Conservation (phyloP, 2,329 filamentous ascomycete genomes). For the Aspergillus hiratsukae region DNA sequence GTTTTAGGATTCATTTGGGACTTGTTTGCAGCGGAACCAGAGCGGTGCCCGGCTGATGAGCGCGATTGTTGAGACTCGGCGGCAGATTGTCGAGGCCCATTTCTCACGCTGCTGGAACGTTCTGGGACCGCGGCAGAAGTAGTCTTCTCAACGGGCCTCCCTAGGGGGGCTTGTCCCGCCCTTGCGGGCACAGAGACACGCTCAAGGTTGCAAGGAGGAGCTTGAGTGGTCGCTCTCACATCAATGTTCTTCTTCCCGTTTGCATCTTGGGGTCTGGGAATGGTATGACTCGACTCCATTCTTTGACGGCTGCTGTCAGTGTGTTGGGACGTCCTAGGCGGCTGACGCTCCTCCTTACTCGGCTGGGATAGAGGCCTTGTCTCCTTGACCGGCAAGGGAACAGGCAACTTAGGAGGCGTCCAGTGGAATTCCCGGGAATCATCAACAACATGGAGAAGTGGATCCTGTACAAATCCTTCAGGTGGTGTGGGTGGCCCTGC, state of each 20-base stretch:
- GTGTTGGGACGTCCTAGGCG: background rate
- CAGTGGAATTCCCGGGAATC: constrained; percentile 3
- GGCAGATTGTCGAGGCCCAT: constrained; percentile 5
- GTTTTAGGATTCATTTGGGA: background rate
- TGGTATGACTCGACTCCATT: background rate
- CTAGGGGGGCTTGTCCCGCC: background rate
- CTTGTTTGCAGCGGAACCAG: constrained; percentile 15
- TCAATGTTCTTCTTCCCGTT: background rate
- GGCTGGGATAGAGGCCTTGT: constrained; percentile 1
- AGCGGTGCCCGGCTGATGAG: constrained; percentile 18
- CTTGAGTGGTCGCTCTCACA: background rate
- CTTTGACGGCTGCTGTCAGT: background rate
- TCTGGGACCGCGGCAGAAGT: constrained; percentile 1
- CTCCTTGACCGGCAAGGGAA: constrained; percentile 1
- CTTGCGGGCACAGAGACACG: background rate
- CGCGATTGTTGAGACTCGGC: constrained; percentile 8
- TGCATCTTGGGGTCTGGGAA: background rate
- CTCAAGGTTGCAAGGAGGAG: background rate
- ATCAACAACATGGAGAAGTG: constrained; percentile 4
- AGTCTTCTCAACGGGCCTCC: background rate
- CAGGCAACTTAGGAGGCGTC: background rate
- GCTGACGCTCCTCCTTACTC: background rate
- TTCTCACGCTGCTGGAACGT: constrained; percentile 19
- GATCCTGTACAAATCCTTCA: constrained; percentile 14
- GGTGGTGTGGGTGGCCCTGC: constrained; percentile 24